A percentile compares a stretch with the other conserved stretches of the same genome.
These are phyloP conservation scores for Trichaptum fuscoviolaceum DNA, from an alignment of 768 basidiomycete genomes.

Conservation along the genomic window DNA sequence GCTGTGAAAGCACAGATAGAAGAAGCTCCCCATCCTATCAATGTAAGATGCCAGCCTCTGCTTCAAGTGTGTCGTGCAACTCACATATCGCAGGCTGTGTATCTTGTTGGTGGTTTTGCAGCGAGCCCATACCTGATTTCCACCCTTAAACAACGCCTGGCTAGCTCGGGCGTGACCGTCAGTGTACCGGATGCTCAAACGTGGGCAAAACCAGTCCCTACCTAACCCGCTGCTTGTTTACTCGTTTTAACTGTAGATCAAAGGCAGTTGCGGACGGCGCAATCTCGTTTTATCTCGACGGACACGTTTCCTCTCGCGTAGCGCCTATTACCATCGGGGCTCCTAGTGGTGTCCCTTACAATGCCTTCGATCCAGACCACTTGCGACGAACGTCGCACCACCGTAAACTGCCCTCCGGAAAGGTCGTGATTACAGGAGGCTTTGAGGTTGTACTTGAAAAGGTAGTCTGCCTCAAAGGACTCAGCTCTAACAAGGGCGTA, in stretches of 20 bases:
- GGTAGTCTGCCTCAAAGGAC: background rate
- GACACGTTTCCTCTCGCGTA: slow-evolving; percentile 33
- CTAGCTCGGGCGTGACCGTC: background rate
- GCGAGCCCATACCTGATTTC: slow-evolving; percentile 39
- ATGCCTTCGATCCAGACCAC: background rate
- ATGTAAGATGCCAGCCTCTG: slow-evolving; percentile 18
- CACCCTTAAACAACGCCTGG: slow-evolving; percentile 6
- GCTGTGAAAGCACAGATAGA: slow-evolving; percentile 29
- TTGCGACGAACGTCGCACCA: background rate
- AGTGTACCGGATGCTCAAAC: background rate
- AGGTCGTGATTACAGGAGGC: background rate
- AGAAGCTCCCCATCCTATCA: slow-evolving; percentile 27
- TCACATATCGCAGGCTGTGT: slow-evolving; percentile 24
- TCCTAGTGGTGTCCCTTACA: background rate
- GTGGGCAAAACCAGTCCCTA: background rate
- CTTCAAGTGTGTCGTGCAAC: background rate
- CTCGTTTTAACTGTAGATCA: slow-evolving; percentile 23
- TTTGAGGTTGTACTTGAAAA: background rate
- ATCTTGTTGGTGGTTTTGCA: slow-evolving; percentile 42
- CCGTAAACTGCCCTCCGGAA: background rate
- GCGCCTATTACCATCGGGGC: slow-evolving; percentile 11
- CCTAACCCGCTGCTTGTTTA: slow-evolving; percentile 7
- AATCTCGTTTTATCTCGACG: slow-evolving; percentile 38
- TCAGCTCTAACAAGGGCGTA: too few relatives aligned
- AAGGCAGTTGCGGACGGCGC: slow-evolving; percentile 45